Evolutionary conservation across 805 yeast species (phyloP), one percentile per base, ranked within the genome.

Genomic region (Wickerhamiella australiensis): DNA sequence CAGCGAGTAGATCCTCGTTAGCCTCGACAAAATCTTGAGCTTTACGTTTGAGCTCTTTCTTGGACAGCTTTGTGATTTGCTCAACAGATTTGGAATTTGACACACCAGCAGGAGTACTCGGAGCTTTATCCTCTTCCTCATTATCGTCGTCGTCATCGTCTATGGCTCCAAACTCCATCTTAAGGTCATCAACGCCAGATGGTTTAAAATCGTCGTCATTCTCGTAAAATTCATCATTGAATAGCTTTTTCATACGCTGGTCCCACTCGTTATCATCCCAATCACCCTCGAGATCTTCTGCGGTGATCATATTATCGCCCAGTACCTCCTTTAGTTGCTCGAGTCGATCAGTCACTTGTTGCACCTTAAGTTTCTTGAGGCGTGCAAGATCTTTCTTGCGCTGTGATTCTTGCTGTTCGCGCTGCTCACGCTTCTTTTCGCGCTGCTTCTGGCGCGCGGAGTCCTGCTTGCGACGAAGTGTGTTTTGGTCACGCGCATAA

Each of bases 231-330:
- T 80, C 85, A 45, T 88, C 95, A 60, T 86, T 77, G 63, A 92
- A 92, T 27, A 90, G 77, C 61, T 83, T 82, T 43, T 82, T 77
- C 80, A 92, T 79, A 54, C 85, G 79, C 51, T 65, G 68, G 64
- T 92, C 97, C 97, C 97, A 92, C 53, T 85, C 94, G 23, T 80
- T 76, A 59, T 82, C 86, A 56, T 85, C 86, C 63, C 85, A 92
- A 61, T 92, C 97, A 46, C 83, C 94, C 38, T 84, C 83, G 53
- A 92, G 68, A 57, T 90, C 73, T 42, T 81, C 74, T 49, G 81
- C 82, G 12, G 88, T 85, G 59, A 88, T 78, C 38, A 77, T 73
- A 53, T 80, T 74, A 18, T 72, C 72, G 1, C 88, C 92, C 25
- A 82, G 78, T 2, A 82, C 85, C 54, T 79, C 75, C 61, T 75